These are phyloP conservation scores for Colletotrichum australisinense DNA, from an alignment of 2,329 filamentous ascomycete species.

Conservation along the genomic window DNA sequence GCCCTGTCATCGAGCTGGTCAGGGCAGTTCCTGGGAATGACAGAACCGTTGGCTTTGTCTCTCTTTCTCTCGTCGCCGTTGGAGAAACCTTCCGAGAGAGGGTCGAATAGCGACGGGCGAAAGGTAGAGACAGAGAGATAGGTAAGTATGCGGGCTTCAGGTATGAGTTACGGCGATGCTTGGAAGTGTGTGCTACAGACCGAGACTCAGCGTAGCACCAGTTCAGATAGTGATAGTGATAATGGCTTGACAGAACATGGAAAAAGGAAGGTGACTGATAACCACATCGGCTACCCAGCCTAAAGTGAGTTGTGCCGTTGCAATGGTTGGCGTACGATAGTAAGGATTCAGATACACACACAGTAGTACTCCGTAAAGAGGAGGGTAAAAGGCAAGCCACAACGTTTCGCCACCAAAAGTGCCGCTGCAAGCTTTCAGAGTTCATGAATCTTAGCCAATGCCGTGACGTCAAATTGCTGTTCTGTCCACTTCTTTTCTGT, in stretches of 20 bases:
- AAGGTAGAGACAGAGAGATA: neutral
- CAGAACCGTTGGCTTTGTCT: neutral
- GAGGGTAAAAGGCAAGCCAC: neutral
- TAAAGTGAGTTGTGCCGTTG: neutral
- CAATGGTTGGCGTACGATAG: neutral
- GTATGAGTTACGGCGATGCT: neutral
- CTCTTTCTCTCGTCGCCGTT: neutral
- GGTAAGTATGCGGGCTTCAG: neutral
- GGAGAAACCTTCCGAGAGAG: neutral
- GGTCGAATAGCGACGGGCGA: neutral
- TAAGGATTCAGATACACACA: no score
- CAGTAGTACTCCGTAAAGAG: no score
- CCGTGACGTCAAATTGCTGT: constrained; percentile 30
- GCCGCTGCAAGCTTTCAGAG: neutral
- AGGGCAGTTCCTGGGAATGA: neutral
- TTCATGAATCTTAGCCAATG: constrained; percentile 15
- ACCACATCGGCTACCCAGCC: neutral
- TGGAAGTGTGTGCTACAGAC: neutral
- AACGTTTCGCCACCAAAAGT: constrained; percentile 5
- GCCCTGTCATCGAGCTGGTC: neutral
- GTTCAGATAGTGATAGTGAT: neutral
- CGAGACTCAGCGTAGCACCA: neutral
- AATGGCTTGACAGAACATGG: neutral
- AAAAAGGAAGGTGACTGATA: constrained; percentile 13
- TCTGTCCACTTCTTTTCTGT: constrained; percentile 6